Evolutionary conservation across 2,329 filamentous ascomycete genomes (phyloP), one percentile per base, ranked within the genome.

Genomic region (Fusarium penzigii): DNA sequence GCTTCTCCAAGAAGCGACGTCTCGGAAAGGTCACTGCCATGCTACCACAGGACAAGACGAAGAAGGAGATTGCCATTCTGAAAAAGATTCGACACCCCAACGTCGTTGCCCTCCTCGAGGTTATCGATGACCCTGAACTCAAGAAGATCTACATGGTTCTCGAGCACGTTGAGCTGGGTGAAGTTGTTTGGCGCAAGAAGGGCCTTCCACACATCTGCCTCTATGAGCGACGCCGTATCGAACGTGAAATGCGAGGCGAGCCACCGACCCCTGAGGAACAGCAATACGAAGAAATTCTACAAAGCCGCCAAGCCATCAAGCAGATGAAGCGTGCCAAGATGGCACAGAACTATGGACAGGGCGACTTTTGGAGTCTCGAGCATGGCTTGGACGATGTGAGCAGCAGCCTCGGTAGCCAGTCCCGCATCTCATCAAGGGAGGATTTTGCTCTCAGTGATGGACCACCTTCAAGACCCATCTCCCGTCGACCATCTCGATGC

Each of bases 61-160:
- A 96, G 76, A 88, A 89, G 69, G 94, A 99, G 75, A 96, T 99
- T 58, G 94, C 94, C 68, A 97, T 99, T 52, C 79, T 99, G 65
- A 99, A 99, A 73, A 99, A 99, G 77, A 96, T 96, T 48, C 87
- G 93, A 29, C 94, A 99, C 71, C 88, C 90, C n/a, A 97, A 99
- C 67, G 90, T 99, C 39, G 94, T 99, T 57, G 92, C 90, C 64
- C 79, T 99, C 39, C 82, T 97, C 58, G 94, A 99, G 74, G 92
- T 99, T 65, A 97, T 99, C 65, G 94, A 99, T 69, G 94, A 99
- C 69, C 93, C 93, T 2, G 90, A 92, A 65, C 85, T 92, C 52
- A 94, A 95, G 75, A 99, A 99, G 75, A 96, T 99, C 56, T 99
- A 99, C 75, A 93, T 99, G 75, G 90, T 97, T 17, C 81, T 99